Percentiles rank a stretch among this genome's conserved stretches.
Conservation (phyloP, 2,329 filamentous ascomycete species). For the Fusarium illudens region DNA sequence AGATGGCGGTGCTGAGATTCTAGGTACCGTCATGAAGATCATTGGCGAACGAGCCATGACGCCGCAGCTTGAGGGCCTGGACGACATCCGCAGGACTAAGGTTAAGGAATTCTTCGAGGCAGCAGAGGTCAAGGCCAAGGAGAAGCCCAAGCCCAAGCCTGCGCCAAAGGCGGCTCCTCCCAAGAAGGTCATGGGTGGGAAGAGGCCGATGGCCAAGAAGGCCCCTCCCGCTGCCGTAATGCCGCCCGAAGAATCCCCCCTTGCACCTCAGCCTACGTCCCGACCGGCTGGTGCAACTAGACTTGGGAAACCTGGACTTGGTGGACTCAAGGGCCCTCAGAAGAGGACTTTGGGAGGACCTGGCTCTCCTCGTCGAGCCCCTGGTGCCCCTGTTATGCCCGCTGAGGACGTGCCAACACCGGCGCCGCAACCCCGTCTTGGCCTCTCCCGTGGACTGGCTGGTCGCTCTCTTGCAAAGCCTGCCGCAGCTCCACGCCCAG, state of each 20-base stretch:
- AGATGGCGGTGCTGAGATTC: slow-evolving; percentile 87
- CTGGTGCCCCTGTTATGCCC: slow-evolving; percentile 57
- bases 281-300: slow-evolving; percentile 58
- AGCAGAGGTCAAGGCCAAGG: slow-evolving; percentile 58
- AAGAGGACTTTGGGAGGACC: slow-evolving; percentile 62
- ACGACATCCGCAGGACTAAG: slow-evolving; percentile 95
- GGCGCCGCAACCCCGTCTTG: slow-evolving; percentile 69
- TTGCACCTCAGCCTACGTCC: slow-evolving; percentile 67
- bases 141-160: slow-evolving; percentile 84
- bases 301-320: slow-evolving; percentile 62
- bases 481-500: slow-evolving; percentile 58
- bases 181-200: slow-evolving; percentile 58
- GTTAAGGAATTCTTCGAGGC: slow-evolving; percentile 90
- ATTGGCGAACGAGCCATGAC: slow-evolving; percentile 97
- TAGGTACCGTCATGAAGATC: slow-evolving; percentile 98
- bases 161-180: slow-evolving; percentile 62
- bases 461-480: slow-evolving; percentile 87
- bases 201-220: slow-evolving; percentile 57
- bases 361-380: slow-evolving; percentile 63
- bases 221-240: slow-evolving; percentile 49
- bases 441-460: slow-evolving; percentile 80
- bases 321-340: slow-evolving; percentile 68
- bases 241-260: slow-evolving; percentile 59
- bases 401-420: slow-evolving; percentile 67
- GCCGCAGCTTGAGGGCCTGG: slow-evolving; percentile 86